Evolutionary conservation across 2,329 filamentous ascomycete species (phyloP).

Genomic region (Celoporthe dispersa): DNA sequence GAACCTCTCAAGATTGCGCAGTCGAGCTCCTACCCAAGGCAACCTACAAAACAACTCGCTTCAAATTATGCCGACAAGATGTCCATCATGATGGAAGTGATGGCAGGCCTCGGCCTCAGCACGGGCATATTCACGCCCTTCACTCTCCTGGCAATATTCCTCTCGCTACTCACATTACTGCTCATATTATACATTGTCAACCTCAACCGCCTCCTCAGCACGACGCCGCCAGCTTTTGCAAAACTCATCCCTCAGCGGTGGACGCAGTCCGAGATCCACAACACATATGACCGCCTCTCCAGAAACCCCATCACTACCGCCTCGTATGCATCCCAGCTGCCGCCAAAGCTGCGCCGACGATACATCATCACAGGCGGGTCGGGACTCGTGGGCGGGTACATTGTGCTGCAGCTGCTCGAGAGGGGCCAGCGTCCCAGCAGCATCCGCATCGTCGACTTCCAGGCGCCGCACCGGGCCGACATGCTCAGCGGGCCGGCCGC

Average conservation of each 20-base stretch:
- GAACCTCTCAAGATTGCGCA: background rate
- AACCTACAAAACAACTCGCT: background rate
- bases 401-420: conserved; percentile 56
- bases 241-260: conserved; percentile 37
- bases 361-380: conserved; percentile 45
- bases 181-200: conserved; percentile 31
- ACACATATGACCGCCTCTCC: conserved; percentile 40
- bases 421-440: conserved; percentile 54
- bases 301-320: conserved; percentile 35
- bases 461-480: conserved; percentile 47
- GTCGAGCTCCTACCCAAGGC: background rate
- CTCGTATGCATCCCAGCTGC: conserved; percentile 37
- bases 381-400: conserved; percentile 61
- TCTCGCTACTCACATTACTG: background rate
- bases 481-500: conserved; percentile 43
- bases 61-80: background rate
- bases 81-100: background rate
- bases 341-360: conserved; percentile 41
- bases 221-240: conserved; percentile 38
- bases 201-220: conserved; percentile 40
- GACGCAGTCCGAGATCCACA: conserved; percentile 38
- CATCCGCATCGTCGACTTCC: conserved; percentile 59
- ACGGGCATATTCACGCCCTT: background rate
- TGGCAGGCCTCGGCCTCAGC: too few species aligned
- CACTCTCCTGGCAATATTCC: background rate